Conservation (phyloP, 805 yeast species). For the Cyberlindnera subsufficiens region DNA sequence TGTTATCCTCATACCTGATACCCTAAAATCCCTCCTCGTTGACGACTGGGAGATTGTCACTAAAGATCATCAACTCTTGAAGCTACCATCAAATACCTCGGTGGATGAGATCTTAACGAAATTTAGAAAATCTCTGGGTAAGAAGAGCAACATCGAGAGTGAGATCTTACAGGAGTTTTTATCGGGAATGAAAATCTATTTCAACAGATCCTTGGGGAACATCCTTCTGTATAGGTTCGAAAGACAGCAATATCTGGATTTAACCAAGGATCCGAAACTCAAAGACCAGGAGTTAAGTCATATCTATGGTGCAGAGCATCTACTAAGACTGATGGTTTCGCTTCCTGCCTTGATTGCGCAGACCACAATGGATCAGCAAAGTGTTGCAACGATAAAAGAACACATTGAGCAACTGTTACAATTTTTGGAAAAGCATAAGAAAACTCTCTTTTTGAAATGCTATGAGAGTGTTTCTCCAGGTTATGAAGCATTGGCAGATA, state of each 20-base stretch:
- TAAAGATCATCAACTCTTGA: conserved; percentile 64
- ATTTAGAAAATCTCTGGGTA: conserved; percentile 34
- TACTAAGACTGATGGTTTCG: conserved; percentile 68
- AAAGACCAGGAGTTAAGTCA: conserved; percentile 33
- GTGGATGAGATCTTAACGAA: conserved; percentile 48
- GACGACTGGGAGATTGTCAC: conserved; percentile 94
- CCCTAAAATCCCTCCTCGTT: conserved; percentile 65
- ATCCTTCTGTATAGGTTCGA: conserved; percentile 71
- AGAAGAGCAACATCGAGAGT: conserved; percentile 28
- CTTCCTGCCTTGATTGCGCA: conserved; percentile 80
- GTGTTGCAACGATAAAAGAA: conserved; percentile 47
- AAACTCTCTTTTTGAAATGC: conserved; percentile 29
- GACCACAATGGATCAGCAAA: conserved; percentile 75
- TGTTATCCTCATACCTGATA: conserved; percentile 52
- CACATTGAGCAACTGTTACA: conserved; percentile 49
- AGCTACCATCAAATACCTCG: conserved; percentile 53
- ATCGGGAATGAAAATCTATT: conserved; percentile 64
- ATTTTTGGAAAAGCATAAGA: conserved; percentile 42
- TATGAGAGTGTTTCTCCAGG: conserved; percentile 49
- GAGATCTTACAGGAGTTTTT: conserved; percentile 61
- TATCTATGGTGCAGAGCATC: conserved; percentile 77
- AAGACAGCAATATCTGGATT: conserved; percentile 60
- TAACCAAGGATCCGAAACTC: conserved; percentile 32
- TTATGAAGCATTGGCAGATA: conserved; percentile 31
- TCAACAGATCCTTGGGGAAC: conserved; percentile 66